Evolutionary conservation across 164 flowering plant species (phyloP).

Genomic region (Saururus chinensis): DNA sequence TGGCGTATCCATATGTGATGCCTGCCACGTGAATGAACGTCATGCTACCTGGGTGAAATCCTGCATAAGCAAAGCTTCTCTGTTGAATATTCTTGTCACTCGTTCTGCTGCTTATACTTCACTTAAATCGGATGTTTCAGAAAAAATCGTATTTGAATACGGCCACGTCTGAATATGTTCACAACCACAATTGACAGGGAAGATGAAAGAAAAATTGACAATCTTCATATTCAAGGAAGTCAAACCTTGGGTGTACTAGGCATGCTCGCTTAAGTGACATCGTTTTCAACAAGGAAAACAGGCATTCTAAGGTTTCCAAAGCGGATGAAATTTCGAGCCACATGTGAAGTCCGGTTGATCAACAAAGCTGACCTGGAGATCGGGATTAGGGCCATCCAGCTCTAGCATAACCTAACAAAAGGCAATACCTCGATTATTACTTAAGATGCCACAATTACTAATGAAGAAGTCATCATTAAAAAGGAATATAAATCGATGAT

Average conservation of each 20-base stretch:
- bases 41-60: too few species aligned
- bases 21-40: too few species aligned
- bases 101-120: too few species aligned
- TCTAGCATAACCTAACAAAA: slow-evolving; percentile 54
- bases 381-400: slow-evolving; percentile 54
- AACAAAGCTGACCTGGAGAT: slow-evolving; percentile 44
- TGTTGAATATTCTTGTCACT: too few species aligned
- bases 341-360: slow-evolving; percentile 61
- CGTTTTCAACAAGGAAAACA: neutral
- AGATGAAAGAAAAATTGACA: too few species aligned
- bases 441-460: neutral
- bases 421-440: neutral
- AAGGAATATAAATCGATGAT: neutral
- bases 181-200: too few species aligned
- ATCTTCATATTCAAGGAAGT: too few species aligned
- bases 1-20: too few species aligned
- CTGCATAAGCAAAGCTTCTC: too few species aligned
- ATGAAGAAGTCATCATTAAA: neutral
- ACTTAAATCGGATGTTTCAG: too few species aligned
- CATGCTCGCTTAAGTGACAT: neutral
- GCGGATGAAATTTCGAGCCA: slow-evolving; percentile 32
- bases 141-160: too few species aligned
- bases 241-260: neutral
- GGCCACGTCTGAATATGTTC: too few species aligned
- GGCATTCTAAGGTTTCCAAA: slow-evolving; percentile 11